phyloP scores from a whole-genome alignment of 768 basidiomycete species.

The Phylloporus rhodoxanthus region DNA sequence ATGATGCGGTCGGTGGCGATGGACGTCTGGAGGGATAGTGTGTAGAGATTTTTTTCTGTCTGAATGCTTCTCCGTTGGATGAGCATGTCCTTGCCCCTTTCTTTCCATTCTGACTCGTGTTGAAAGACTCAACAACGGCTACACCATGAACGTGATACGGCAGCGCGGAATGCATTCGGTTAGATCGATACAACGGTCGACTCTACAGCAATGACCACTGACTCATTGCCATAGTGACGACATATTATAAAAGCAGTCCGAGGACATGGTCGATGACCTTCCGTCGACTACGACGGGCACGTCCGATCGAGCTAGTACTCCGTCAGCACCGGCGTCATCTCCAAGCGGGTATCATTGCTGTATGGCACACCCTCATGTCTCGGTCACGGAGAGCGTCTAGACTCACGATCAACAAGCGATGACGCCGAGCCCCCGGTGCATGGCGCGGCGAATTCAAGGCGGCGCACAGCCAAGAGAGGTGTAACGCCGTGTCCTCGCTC shows the following conservation, averaged over 20 bases:
- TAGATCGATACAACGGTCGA: too few relatives aligned
- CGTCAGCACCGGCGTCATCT: neutral
- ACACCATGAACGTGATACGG: too few relatives aligned
- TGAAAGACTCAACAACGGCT: too few relatives aligned
- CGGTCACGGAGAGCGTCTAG: neutral
- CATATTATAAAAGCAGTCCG: neutral
- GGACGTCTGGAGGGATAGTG: neutral
- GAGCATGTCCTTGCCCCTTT: neutral
- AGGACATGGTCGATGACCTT: neutral
- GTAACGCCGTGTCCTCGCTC: neutral
- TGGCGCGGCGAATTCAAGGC: neutral
- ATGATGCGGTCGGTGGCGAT: constrained; percentile 12
- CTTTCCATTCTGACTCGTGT: neutral
- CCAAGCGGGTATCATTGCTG: neutral
- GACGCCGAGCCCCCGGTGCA: neutral
- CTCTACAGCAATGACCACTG: neutral
- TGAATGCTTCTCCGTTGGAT: neutral
- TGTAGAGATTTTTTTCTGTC: neutral
- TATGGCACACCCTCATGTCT: neutral
- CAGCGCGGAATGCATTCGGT: too few relatives aligned
- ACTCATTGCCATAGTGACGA: neutral
- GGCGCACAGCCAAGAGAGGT: neutral
- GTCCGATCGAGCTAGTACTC: neutral
- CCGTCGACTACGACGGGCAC: neutral
- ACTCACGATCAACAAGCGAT: neutral